These are phyloP conservation scores for Diplodia corticola DNA, from an alignment of 2,329 filamentous ascomycete genomes.

Conservation along the genomic window DNA sequence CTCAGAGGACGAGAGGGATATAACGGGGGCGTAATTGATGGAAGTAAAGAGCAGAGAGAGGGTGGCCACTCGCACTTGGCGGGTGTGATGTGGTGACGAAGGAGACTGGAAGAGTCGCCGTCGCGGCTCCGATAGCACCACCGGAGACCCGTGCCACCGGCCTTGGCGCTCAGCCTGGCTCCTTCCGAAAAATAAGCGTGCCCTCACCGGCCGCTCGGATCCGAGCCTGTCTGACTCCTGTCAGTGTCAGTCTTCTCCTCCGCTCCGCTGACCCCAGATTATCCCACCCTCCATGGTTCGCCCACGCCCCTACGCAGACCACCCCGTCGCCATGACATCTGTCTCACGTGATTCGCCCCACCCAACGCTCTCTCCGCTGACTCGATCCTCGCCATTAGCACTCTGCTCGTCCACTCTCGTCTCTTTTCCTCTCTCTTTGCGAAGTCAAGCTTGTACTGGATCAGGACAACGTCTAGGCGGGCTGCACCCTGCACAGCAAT, in stretches of 20 bases:
- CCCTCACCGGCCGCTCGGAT: not conserved
- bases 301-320: not conserved
- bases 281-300: constrained; percentile 1
- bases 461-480: too few species aligned
- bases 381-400: not conserved
- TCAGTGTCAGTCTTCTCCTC: too few species aligned
- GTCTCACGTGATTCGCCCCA: not conserved
- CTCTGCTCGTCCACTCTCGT: not conserved
- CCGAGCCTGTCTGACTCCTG: not conserved
- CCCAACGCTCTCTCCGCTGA: not conserved
- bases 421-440: not conserved
- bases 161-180: constrained; percentile 3
- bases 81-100: constrained; percentile 18
- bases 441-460: too few species aligned
- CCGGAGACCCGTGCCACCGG: not conserved
- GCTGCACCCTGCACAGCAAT: too few species aligned
- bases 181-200: constrained; percentile 11
- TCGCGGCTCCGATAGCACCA: constrained; percentile 19
- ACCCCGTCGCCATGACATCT: not conserved
- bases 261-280: not conserved
- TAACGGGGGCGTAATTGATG: not conserved
- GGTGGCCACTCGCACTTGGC: constrained; percentile 15
- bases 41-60: not conserved
- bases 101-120: constrained; percentile 14
- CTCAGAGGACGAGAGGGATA: not conserved